Percentiles rank a stretch among this genome's conserved stretches.
phyloP scores from a whole-genome alignment of 331 rosid genomes.

The Pyracantha coccinea region DNA sequence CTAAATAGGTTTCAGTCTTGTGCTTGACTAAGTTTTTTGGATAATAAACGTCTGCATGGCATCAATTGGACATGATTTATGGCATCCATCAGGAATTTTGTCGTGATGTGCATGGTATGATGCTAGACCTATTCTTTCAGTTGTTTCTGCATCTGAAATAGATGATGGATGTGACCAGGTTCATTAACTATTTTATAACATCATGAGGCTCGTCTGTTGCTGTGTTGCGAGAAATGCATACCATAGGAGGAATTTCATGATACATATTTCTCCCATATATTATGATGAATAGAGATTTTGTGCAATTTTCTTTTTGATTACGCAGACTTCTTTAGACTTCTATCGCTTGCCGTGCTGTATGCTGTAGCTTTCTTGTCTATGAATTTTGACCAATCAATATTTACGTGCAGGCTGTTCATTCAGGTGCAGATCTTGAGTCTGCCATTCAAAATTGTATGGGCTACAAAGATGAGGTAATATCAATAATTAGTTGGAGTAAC shows the following conservation, averaged over 20 bases:
- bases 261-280: background rate
- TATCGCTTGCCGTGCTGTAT: constrained; percentile 8
- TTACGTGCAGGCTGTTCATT: constrained; percentile 83
- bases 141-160: background rate
- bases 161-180: background rate
- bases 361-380: background rate
- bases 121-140: background rate
- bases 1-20: constrained; percentile 8
- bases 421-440: constrained; percentile 97
- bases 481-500: constrained; percentile 7
- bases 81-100: background rate
- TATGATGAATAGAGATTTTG: background rate
- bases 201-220: background rate
- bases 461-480: constrained; percentile 74
- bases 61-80: constrained; percentile 10
- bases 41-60: background rate
- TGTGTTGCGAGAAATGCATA: constrained; percentile 1
- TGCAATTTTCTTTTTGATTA: background rate
- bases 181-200: background rate
- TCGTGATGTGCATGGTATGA: constrained; percentile 8
- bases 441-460: constrained; percentile 84
- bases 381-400: constrained; percentile 6
- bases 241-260: constrained; percentile 7
- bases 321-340: background rate
- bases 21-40: background rate